Base-by-base conservation (phyloP, 441 rosid genomes). In the Adansonia rubrostipa region DNA sequence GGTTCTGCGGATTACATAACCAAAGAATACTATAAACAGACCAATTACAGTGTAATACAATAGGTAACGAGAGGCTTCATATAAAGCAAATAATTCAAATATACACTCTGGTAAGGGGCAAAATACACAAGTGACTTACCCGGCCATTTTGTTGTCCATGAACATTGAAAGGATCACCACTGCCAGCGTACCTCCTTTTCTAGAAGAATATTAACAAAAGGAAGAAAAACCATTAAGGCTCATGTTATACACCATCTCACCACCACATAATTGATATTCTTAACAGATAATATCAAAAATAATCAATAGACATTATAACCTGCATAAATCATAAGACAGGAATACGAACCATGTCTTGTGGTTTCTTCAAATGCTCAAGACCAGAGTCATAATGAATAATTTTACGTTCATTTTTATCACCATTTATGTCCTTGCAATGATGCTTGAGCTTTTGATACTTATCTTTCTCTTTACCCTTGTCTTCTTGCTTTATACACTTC, bases 401-500 rank as follows among this genome's bases (percentile, higher is more conserved):
- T 66, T 51, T 77, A 22, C 64, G 62, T 68, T 67, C 72, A 62
- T 69, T 69, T 70, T 77, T 78, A 42, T 80, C 82, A 68, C 74
- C 77, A 58, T 44, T 57, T 76, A 78, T 71, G 51, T 83, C 85
- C 77, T 78, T 83, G 47, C 73, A 82, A 64, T 45, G 80, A 42
- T 80, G 85, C 50, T 80, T 85, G 67, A 60, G 82, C 77, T 81
- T 82, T 40, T 57, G 82, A 45, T 67, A 71, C 28, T 47, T 42
- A 42, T 66, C 48, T 42, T 66, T 66, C 51, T 40, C 71, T 42
- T 66, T 79, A 10, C 74, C 82, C 22, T 68, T 76, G 67, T 80
- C 78, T 75, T 77, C 74, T 47, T 62, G 79, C 74, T 70, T 85
- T 81, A 69, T 74, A 50, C 64, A 85, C 78, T 74, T 84, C 80